Conservation (phyloP, 441 rosid genomes). For the Corymbia calophylla region DNA sequence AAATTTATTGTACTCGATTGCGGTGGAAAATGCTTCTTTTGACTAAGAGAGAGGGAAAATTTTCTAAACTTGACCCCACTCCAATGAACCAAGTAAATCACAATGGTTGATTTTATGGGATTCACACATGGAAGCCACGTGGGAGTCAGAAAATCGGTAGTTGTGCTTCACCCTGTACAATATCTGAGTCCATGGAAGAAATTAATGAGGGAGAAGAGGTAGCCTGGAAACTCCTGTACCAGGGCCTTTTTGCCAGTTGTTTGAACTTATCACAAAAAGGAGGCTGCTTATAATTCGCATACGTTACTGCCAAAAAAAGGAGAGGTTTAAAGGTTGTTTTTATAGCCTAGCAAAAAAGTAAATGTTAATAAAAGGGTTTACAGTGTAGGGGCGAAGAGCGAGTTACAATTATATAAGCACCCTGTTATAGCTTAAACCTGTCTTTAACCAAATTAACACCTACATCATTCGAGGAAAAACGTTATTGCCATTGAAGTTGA, state of each 20-base stretch:
- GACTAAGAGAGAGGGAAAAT: neutral
- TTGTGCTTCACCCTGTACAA: neutral
- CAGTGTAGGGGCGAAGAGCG: too few species aligned
- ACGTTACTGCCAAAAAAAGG: neutral
- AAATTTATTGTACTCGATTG: neutral
- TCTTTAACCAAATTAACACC: accelerated
- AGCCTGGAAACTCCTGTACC: too few species aligned
- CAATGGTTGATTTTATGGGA: neutral
- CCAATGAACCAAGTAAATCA: neutral
- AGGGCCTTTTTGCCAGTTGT: too few species aligned
- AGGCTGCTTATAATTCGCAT: neutral
- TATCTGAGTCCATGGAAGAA: neutral
- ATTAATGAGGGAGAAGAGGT: too few species aligned
- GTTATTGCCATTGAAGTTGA: too few species aligned
- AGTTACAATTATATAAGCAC: too few species aligned
- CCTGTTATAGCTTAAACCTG: too few species aligned
- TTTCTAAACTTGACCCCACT: neutral
- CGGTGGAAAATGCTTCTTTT: neutral
- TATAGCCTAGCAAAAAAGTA: neutral
- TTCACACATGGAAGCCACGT: neutral
- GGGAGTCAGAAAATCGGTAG: neutral
- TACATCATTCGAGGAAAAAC: too few species aligned
- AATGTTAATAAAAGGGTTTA: neutral
- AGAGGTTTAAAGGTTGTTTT: neutral
- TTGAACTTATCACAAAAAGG: too few species aligned